Evolutionary conservation across 2,329 filamentous ascomycete species (phyloP).

Genomic region (Cercospora berteroae): DNA sequence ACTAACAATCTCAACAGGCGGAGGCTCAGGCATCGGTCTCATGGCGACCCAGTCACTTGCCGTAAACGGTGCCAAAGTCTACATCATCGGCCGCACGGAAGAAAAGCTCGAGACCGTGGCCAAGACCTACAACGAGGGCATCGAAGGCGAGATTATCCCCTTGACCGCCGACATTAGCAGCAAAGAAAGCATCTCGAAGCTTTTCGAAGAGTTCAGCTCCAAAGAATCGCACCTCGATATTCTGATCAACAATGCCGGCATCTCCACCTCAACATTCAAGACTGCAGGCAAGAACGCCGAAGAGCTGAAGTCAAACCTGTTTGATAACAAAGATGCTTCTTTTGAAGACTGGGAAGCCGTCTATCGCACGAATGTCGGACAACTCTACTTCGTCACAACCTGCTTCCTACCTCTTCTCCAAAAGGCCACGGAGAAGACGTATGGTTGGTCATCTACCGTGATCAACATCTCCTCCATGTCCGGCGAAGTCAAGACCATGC

Average conservation of each 20-base stretch:
- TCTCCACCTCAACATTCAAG: conserved; percentile 42
- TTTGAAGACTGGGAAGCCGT: conserved; percentile 48
- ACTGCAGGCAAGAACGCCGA: conserved; percentile 43
- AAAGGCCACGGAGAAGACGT: conserved; percentile 43
- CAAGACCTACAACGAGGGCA: conserved; percentile 45
- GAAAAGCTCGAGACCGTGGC: conserved; percentile 51
- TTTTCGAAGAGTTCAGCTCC: conserved; percentile 45
- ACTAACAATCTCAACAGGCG: conserved; percentile 33
- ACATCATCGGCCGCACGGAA: conserved; percentile 49
- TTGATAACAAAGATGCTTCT: conserved; percentile 42
- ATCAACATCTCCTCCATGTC: conserved; percentile 50
- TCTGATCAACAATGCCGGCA: conserved; percentile 51
- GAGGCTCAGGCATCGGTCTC: conserved; percentile 49
- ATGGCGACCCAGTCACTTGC: conserved; percentile 49
- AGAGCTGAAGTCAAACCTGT: conserved; percentile 46
- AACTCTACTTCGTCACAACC: conserved; percentile 49
- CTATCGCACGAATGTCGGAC: conserved; percentile 50
- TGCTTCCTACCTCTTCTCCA: conserved; percentile 49
- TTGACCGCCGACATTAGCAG: conserved; percentile 45
- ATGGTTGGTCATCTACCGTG: conserved; percentile 46
- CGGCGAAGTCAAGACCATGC: conserved; percentile 47
- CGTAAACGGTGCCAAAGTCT: conserved; percentile 45
- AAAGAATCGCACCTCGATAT: conserved; percentile 46
- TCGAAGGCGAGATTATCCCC: conserved; percentile 48
- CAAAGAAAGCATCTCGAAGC: conserved; percentile 45